Evolutionary conservation across 1,284 basidiomycete species (phyloP).

Genomic region (Ustilago tritici): DNA sequence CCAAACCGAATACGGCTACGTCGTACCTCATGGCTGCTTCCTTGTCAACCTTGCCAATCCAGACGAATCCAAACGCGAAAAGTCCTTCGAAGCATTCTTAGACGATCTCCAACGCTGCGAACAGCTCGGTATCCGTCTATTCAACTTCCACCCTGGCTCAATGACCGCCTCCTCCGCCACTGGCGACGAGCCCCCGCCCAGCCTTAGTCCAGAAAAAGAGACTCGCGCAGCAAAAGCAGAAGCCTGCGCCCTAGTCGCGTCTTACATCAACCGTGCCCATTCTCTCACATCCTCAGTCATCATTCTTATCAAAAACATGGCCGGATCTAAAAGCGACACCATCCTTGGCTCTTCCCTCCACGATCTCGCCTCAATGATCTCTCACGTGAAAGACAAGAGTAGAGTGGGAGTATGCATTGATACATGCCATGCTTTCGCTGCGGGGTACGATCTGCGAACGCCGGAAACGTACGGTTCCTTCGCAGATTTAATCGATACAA

Average conservation of each 20-base stretch:
- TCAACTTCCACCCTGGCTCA: conserved; percentile 82
- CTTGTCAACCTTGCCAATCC: conserved; percentile 87
- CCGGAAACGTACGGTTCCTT: conserved; percentile 68
- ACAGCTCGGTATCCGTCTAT: conserved; percentile 78
- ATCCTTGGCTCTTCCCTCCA: conserved; percentile 80
- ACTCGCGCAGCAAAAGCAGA: conserved; percentile 74
- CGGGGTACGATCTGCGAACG: conserved; percentile 84
- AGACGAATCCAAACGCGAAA: conserved; percentile 81
- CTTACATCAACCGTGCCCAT: conserved; percentile 82
- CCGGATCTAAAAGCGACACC: conserved; percentile 75
- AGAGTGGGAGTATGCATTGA: conserved; percentile 86
- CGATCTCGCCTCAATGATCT: conserved; percentile 79
- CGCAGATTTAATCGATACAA: conserved; percentile 76
- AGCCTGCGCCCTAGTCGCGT: conserved; percentile 78
- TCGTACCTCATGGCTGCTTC: conserved; percentile 86
- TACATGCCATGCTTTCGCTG: conserved; percentile 87
- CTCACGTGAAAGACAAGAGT: conserved; percentile 77
- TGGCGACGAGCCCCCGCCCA: conserved; percentile 2
- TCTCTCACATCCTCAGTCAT: conserved; percentile 77
- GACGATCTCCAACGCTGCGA: conserved; percentile 87
- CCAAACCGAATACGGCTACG: conserved; percentile 66
- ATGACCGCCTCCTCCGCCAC: conserved; percentile 28
- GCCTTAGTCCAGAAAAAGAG: conserved; percentile 72
- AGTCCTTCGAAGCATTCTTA: conserved; percentile 83
- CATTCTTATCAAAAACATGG: conserved; percentile 87